phyloP scores from a whole-genome alignment of 2,329 filamentous ascomycete genomes.

The Lasiodiplodia sp. region DNA sequence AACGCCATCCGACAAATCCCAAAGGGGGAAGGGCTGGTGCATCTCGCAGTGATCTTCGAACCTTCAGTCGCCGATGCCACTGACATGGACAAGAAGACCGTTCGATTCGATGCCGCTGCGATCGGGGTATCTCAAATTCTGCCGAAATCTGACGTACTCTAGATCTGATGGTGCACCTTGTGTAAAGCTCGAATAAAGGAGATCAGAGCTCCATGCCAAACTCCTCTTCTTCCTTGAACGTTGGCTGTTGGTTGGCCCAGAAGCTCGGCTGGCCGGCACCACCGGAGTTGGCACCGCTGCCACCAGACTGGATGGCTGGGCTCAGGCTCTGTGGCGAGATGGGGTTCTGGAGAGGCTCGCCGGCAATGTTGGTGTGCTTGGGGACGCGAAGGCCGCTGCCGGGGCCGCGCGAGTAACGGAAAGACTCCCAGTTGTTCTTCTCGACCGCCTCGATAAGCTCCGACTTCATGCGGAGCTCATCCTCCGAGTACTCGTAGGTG shows the following conservation, averaged over 20 bases:
- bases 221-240: constrained; percentile 90
- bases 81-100: constrained; percentile 15
- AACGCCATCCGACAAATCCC: constrained; percentile 26
- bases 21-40: constrained; percentile 21
- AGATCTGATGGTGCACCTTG: constrained; percentile 21
- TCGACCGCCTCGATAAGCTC: constrained; percentile 87
- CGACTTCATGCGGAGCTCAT: constrained; percentile 93
- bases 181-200: constrained; percentile 3
- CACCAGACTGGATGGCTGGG: constrained; percentile 68
- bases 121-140: constrained; percentile 31
- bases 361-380: constrained; percentile 89
- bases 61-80: constrained; percentile 7
- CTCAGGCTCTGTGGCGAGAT: constrained; percentile 65
- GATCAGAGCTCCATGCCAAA: constrained; percentile 73
- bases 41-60: constrained; percentile 17
- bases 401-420: constrained; percentile 82
- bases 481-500: constrained; percentile 69
- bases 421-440: constrained; percentile 77
- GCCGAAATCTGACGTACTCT: constrained; percentile 29
- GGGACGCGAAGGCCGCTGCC: constrained; percentile 90
- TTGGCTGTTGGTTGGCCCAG: constrained; percentile 57
- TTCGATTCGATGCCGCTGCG: constrained; percentile 27
- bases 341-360: constrained; percentile 70
- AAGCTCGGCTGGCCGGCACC: constrained; percentile 39
- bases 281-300: constrained; percentile 59